Evolutionary conservation across 148 eudicot genomes (phyloP).

Genomic region (Silene conica): DNA sequence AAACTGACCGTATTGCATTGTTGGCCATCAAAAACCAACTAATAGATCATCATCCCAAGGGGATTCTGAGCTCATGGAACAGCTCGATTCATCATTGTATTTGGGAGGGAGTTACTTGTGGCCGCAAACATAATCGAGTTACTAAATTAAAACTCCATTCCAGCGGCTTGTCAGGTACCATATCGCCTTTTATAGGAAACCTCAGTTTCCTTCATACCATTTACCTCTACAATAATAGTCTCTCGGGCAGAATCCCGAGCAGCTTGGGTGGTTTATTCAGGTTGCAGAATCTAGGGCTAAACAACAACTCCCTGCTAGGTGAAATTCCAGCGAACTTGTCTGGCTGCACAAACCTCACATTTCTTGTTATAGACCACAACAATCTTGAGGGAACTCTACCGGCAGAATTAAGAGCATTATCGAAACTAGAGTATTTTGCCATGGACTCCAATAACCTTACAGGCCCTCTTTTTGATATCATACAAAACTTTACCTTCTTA

Average conservation of each 20-base stretch:
- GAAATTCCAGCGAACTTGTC: conserved; percentile 32
- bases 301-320: conserved; percentile 27
- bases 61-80: conserved; percentile 39
- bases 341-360: conserved; percentile 22
- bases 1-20: conserved; percentile 27
- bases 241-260: background rate
- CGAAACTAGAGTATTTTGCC: conserved; percentile 12
- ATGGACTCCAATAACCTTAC: conserved; percentile 23
- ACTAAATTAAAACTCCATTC: conserved; percentile 18
- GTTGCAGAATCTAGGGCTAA: conserved; percentile 19
- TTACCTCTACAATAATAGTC: conserved; percentile 3
- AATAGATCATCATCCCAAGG: conserved; percentile 15
- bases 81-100: conserved; percentile 33
- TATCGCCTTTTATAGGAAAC: conserved; percentile 42
- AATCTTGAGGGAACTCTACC: conserved; percentile 34
- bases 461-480: conserved; percentile 20
- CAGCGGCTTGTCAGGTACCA: conserved; percentile 20
- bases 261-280: conserved; percentile 29
- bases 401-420: conserved; percentile 20
- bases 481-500: conserved; percentile 9
- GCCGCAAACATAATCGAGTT: conserved; percentile 21
- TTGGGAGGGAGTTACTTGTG: conserved; percentile 41
- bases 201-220: conserved; percentile 7
- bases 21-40: conserved; percentile 34
- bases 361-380: conserved; percentile 14